phyloP scores from a whole-genome alignment of 768 basidiomycete genomes.

The Pisolithus sp. region DNA sequence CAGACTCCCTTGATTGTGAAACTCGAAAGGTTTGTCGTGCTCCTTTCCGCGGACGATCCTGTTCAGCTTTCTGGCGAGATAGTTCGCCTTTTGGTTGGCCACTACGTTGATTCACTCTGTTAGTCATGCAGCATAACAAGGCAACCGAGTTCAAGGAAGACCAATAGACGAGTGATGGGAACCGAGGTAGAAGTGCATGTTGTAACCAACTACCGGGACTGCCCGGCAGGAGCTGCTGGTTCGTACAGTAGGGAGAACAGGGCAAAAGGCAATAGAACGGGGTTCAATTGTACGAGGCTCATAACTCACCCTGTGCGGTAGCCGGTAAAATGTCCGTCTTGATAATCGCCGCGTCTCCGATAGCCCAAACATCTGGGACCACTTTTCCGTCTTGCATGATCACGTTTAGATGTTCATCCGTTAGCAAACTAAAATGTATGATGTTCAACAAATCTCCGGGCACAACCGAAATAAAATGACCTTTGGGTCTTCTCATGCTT shows the following conservation, averaged over 20 bases:
- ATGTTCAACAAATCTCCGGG: not conserved
- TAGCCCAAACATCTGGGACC: constrained; percentile 69
- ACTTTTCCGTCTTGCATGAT: constrained; percentile 46
- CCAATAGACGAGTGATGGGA: not conserved
- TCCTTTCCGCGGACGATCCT: constrained; percentile 46
- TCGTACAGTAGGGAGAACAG: constrained; percentile 11
- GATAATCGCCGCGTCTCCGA: constrained; percentile 71
- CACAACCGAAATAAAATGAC: constrained; percentile 29
- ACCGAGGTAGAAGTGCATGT: constrained; percentile 4
- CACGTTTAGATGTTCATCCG: constrained; percentile 58
- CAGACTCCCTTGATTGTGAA: constrained; percentile 66
- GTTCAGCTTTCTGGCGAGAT: constrained; percentile 63
- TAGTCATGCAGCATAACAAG: constrained; percentile 3
- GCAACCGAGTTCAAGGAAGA: not conserved
- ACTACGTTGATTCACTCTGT: constrained; percentile 34
- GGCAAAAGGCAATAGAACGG: constrained; percentile 1
- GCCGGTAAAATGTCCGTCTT: constrained; percentile 61
- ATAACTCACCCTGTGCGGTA: constrained; percentile 66
- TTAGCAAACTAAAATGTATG: constrained; percentile 31
- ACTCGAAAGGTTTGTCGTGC: constrained; percentile 52
- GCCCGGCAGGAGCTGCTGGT: no score
- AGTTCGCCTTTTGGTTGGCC: constrained; percentile 70
- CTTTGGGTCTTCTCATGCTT: constrained; percentile 57
- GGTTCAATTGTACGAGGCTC: no score
- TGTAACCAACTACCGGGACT: no score